Evolutionary conservation across 2,329 filamentous ascomycete genomes (phyloP).

Genomic region (Hirsutella rhossiliensis): DNA sequence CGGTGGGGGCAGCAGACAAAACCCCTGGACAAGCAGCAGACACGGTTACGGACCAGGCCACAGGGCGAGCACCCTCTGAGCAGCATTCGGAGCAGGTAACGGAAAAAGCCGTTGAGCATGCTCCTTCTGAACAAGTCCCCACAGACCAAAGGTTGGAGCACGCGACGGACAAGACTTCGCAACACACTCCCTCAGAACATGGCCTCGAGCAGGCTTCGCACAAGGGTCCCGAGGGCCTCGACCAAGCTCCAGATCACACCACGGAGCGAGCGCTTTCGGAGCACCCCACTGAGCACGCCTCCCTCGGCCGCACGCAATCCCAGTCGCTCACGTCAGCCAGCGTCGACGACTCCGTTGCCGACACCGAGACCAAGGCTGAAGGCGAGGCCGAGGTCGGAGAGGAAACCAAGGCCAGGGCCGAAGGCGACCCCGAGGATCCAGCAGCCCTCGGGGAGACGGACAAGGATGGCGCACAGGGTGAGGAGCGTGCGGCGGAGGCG

Average conservation of each 20-base stretch:
- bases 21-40: neutral
- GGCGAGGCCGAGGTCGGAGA: slow-evolving; percentile 1
- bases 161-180: neutral
- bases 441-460: neutral
- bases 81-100: neutral
- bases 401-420: neutral
- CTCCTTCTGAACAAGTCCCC: neutral
- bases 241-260: neutral
- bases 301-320: neutral
- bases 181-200: neutral
- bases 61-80: neutral
- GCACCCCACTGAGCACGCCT: neutral
- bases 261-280: neutral
- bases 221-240: neutral
- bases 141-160: neutral
- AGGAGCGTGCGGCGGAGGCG: neutral
- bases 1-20: slow-evolving; percentile 2
- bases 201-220: neutral
- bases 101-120: neutral
- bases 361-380: neutral
- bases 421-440: neutral
- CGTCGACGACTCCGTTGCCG: neutral
- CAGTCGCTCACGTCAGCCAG: neutral
- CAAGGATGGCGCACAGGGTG: neutral
- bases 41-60: neutral